Conservation (phyloP, 208 protist genomes). For the Phytomonas sp. region DNA sequence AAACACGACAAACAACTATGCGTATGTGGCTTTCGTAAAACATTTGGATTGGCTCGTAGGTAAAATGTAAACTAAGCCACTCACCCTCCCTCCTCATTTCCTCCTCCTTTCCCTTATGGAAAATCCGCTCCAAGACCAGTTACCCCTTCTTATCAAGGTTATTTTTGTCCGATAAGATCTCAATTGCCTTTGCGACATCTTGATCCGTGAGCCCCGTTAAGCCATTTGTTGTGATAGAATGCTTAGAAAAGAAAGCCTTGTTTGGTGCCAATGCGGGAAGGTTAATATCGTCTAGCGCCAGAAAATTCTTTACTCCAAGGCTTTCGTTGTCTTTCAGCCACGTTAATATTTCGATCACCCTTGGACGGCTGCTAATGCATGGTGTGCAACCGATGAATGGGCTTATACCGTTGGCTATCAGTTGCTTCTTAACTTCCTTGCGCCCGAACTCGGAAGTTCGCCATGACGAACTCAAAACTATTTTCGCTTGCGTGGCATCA, state of each 20-base stretch:
- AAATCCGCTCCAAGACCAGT: no score
- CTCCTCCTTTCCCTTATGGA: no score
- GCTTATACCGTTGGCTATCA: constrained; percentile 30
- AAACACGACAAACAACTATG: no score
- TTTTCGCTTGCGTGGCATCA: constrained; percentile 38
- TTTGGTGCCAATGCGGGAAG: constrained; percentile 37
- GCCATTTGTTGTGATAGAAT: constrained; percentile 44
- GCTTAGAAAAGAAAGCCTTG: constrained; percentile 45
- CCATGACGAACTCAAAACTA: constrained; percentile 70
- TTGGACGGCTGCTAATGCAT: constrained; percentile 18
- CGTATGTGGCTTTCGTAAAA: no score
- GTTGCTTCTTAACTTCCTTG: constrained; percentile 40
- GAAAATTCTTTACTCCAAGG: constrained; percentile 65
- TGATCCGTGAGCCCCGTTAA: constrained; percentile 42
- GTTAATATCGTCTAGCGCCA: constrained; percentile 69
- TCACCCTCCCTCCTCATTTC: no score
- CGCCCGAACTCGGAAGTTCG: constrained; percentile 55
- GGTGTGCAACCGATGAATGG: constrained; percentile 54
- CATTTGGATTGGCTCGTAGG: no score
- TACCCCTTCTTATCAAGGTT: constrained; percentile 16
- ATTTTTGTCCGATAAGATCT: constrained; percentile 42
- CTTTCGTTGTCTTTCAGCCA: constrained; percentile 46
- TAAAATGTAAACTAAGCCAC: no score
- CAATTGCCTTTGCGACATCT: constrained; percentile 31
- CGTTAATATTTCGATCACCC: constrained; percentile 41